phyloP scores from a whole-genome alignment of 192 early-diverging fungal genomes.

The Coemansia sp. region DNA sequence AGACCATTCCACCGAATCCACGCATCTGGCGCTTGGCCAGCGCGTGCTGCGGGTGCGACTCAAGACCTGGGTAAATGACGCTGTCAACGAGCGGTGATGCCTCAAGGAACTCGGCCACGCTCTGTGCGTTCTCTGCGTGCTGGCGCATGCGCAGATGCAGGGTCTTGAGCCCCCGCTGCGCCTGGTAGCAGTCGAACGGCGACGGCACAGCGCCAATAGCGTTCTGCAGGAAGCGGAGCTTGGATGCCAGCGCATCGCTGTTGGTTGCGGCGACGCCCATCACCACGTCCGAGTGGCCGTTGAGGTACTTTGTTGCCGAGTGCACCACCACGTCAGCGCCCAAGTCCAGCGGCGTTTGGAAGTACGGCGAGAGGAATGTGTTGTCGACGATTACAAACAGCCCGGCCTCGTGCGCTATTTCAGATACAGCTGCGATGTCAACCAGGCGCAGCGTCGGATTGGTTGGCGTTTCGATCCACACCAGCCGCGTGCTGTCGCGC shows the following conservation, averaged over 20 bases:
- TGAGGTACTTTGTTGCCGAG: constrained; percentile 98
- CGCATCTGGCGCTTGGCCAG: constrained; percentile 84
- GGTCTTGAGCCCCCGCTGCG: constrained; percentile 93
- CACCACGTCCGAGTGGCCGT: constrained; percentile 97
- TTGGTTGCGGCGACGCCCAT: constrained; percentile 93
- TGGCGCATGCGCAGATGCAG: constrained; percentile 92
- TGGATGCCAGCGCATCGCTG: constrained; percentile 67
- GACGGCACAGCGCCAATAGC: constrained; percentile 94
- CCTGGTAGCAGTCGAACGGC: constrained; percentile 96
- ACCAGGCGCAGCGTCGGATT: constrained; percentile 83
- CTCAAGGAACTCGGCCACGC: constrained; percentile 79
- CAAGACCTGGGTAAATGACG: constrained; percentile 93
- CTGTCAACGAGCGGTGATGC: constrained; percentile 67
- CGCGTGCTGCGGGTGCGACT: constrained; percentile 87
- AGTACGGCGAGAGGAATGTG: constrained; percentile 85
- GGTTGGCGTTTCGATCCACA: constrained; percentile 88
- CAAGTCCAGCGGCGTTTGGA: constrained; percentile 84
- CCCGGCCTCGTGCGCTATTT: constrained; percentile 62
- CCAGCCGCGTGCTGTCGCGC: constrained; percentile 71
- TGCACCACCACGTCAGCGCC: constrained; percentile 98
- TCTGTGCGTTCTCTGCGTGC: constrained; percentile 82
- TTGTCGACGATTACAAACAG: constrained; percentile 79
- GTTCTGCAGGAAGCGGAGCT: constrained; percentile 92
- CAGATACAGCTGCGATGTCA: constrained; percentile 71
- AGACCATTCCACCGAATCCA: constrained; percentile 97